phyloP scores from a whole-genome alignment of 345 rosid species.

The Pugionium dolabratum region DNA sequence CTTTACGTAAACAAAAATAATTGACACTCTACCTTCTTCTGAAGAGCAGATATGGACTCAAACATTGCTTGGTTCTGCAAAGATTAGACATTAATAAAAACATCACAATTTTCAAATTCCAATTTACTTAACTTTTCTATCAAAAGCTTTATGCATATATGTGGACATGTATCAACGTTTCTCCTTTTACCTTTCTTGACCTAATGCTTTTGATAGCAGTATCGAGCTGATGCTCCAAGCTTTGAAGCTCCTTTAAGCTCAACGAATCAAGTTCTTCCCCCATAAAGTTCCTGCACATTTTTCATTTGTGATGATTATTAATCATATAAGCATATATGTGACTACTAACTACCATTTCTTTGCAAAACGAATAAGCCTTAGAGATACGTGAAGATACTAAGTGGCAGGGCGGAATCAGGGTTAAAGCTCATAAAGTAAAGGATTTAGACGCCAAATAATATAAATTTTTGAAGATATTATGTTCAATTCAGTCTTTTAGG shows the following conservation, averaged over 20 bases:
- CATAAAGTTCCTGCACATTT: constrained; percentile 66
- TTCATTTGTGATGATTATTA: background rate
- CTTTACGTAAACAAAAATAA: too few relatives aligned
- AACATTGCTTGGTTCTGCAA: constrained; percentile 77
- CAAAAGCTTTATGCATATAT: background rate
- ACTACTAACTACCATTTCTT: background rate
- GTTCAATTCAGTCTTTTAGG: too few relatives aligned
- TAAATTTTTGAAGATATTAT: too few relatives aligned
- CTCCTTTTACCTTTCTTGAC: constrained; percentile 58
- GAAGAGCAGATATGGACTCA: constrained; percentile 80
- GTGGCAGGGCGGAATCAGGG: too few relatives aligned
- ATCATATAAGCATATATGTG: background rate
- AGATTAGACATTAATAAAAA: background rate
- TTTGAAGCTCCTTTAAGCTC: constrained; percentile 75
- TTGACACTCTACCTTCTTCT: constrained; percentile 62
- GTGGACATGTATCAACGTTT: background rate
- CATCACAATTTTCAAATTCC: background rate
- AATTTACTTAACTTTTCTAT: background rate
- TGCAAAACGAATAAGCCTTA: background rate
- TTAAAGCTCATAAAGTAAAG: too few relatives aligned
- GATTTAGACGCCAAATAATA: too few relatives aligned
- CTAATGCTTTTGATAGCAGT: constrained; percentile 70
- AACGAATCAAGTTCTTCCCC: constrained; percentile 81
- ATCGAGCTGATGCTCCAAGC: constrained; percentile 80
- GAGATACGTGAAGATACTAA: too few relatives aligned